Conservation (phyloP, 371 early-diverging fungal genomes). For the Mortierella sp. region DNA sequence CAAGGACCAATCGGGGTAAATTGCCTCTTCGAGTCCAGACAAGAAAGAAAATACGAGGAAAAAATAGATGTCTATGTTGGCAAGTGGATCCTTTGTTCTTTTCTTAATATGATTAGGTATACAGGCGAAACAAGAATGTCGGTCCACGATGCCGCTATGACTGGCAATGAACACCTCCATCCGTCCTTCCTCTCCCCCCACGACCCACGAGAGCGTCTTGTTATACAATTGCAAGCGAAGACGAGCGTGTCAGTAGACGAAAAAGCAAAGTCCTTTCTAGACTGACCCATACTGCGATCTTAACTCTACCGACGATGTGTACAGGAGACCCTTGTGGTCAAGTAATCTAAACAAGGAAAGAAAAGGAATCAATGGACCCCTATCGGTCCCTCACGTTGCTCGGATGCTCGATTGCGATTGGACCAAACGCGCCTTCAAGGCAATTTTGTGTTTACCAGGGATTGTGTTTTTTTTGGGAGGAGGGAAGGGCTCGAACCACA, state of each 20-base stretch:
- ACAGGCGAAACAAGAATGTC: not conserved
- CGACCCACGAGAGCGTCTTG: not conserved
- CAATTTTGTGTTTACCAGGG: not conserved
- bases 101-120: not conserved
- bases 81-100: not conserved
- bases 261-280: not conserved
- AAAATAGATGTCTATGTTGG: not conserved
- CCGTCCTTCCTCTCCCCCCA: not conserved
- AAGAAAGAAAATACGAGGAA: not conserved
- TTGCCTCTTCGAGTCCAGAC: not conserved
- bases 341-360: not conserved
- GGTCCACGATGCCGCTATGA: not conserved
- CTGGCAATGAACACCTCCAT: not conserved
- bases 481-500: not conserved
- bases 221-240: not conserved
- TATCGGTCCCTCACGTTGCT: not conserved
- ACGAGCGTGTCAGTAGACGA: not conserved
- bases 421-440: not conserved
- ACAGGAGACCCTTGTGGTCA: not conserved
- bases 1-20: not conserved
- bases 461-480: not conserved
- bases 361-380: not conserved
- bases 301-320: not conserved
- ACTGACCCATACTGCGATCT: not conserved
- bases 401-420: not conserved